Evolutionary conservation across 768 basidiomycete species (phyloP), one percentile per base, ranked within the genome.

Genomic region (Tylopilus vinaceipallidus): DNA sequence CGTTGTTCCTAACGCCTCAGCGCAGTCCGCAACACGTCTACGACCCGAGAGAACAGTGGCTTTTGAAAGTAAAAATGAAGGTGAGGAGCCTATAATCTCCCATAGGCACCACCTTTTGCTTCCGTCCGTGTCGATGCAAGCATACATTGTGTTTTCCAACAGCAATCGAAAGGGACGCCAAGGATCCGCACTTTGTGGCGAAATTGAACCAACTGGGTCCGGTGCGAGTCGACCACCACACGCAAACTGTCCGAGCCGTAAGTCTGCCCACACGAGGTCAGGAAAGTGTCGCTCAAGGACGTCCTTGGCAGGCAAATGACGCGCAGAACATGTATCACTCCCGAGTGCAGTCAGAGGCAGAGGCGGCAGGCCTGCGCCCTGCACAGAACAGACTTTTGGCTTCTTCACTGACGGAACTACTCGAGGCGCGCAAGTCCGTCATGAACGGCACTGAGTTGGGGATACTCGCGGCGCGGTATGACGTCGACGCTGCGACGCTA

Each of bases 181-280:
- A 71, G 47, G 88, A 93, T 59, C 86, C 86, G 2, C 79, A 89
- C 23, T 79, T 91, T 43, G 64, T 87, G 57, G 73, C 78, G 30
- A 89, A 86, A 56, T 67, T 93, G 42, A 78, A 56, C 55, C 72
- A 66, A 32, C 71, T 92, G 2, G 88, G 88, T 1, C 81, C 79
- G 12, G 89, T 91, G 20, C 73, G 71, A 27, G 87, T 91, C 12
- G 80, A 88, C 58, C 83, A 86, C 57, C 78, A 76, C 61, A 79
- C 78, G 76, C 71, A 74, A 49, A 64, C 73, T 6, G 56, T 80
- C 44, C 75, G 65, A 54, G 67, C 76, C 19, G 86, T 83, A 61
- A 60, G 75, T 57, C 16, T 6, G 6, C 20, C 22, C 22, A 20
- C 11, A 23, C 29, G 12, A n/a, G n/a, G n/a, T n/a, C n/a, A n/a